Evolutionary conservation across 176 grass and related monocot species (phyloP), one percentile per base, ranked within the genome.

Genomic region (Raddia distichophylla): DNA sequence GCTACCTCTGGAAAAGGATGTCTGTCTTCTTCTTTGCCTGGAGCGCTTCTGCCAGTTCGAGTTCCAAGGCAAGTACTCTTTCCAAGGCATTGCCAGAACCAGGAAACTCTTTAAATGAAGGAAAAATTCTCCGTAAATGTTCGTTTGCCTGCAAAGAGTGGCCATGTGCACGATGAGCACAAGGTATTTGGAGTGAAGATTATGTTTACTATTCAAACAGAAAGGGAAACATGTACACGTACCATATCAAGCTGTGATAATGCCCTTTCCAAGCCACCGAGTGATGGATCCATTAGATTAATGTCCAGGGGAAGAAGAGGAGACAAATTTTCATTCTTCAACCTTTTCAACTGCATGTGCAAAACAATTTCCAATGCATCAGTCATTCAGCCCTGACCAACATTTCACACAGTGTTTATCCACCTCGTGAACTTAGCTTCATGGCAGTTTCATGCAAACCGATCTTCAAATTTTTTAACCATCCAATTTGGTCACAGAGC

Each of bases 61-160:
- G 89, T 84, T 99, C 96, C 70, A 99, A 99, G 37, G 96, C 93
- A 58, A 95, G 93, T 76, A 95, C 87, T 86, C 89, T 95, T 91
- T 93, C 93, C 67, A 90, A 88, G 77, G 93, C 86, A 90, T 95
- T 99, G 48, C 96, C 96, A 84, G 89, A 88, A 60, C 85, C 90
- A 76, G 93, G 89, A 82, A 99, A 83, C 84, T 99, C 90, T 88
- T 95, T 86, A 86, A 95, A 99, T 68, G 80, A 90, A 77, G 96
- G 91, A 17, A 99, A 95, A 74, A 91, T 88, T 55, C 48, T 91
- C 71, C 67, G 82, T 72, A 98, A 79, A 84, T 98, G 93, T 75
- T 95, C 93, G 86, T 95, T 99, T 76, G 90, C 93, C 96, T 99
- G 73, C 54, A 90, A 80, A 63, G 78, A 73, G 64, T 54, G 73